phyloP scores from a whole-genome alignment of 1,139 yeast genomes.

The Taphrina deformans region DNA sequence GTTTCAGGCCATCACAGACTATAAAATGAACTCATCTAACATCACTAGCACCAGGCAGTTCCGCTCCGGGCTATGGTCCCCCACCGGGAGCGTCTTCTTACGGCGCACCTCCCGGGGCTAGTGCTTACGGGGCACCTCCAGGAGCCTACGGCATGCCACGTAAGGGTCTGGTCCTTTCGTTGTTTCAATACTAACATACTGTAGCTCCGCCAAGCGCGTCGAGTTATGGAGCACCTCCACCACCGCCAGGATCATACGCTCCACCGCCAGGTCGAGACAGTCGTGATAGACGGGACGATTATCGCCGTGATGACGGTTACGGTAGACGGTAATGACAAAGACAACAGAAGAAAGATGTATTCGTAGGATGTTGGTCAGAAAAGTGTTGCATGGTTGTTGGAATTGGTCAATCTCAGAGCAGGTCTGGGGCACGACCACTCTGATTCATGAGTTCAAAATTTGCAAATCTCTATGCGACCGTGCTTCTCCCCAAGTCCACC shows the following conservation, averaged over 20 bases:
- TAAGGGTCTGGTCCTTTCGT: no score
- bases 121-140: slow-evolving; percentile 35
- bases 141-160: slow-evolving; percentile 34
- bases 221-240: slow-evolving; percentile 15
- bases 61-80: slow-evolving; percentile 32
- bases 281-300: slow-evolving; percentile 15
- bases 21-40: no score
- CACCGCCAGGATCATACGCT: slow-evolving; percentile 19
- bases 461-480: no score
- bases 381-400: background rate
- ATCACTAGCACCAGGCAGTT: slow-evolving; percentile 21
- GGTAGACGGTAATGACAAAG: slow-evolving; percentile 7
- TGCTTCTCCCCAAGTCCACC: no score
- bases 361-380: background rate
- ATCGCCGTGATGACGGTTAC: slow-evolving; percentile 17
- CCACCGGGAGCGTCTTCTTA: slow-evolving; percentile 30
- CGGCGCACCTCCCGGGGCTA: slow-evolving; percentile 33
- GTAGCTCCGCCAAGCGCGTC: slow-evolving; percentile 5
- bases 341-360: background rate
- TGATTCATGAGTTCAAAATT: no score
- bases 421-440: no score
- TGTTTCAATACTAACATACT: background rate
- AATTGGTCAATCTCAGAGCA: no score
- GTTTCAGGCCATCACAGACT: no score
- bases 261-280: slow-evolving; percentile 19